These are phyloP conservation scores for Tylopilus sp. DNA, from an alignment of 1,284 basidiomycete genomes.

Conservation along the genomic window DNA sequence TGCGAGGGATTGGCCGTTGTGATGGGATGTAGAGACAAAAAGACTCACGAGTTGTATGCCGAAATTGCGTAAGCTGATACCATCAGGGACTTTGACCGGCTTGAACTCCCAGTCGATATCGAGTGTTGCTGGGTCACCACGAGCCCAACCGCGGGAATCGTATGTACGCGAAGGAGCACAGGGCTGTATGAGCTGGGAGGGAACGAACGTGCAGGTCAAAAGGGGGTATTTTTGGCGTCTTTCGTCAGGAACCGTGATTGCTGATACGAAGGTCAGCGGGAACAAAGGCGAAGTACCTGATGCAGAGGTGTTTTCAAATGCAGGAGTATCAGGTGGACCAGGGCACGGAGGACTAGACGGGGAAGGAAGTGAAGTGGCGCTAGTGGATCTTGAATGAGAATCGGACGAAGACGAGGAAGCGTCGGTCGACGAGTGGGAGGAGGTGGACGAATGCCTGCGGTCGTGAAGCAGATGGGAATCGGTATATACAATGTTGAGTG, in stretches of 20 bases:
- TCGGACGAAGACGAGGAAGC: slow-evolving; percentile 25
- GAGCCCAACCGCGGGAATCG: slow-evolving; percentile 24
- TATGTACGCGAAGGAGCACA: slow-evolving; percentile 18
- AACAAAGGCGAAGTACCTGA: slow-evolving; percentile 7
- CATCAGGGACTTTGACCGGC: slow-evolving; percentile 64
- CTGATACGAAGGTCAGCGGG: slow-evolving; percentile 10
- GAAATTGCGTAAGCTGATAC: slow-evolving; percentile 76
- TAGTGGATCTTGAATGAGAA: slow-evolving; percentile 29
- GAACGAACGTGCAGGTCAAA: slow-evolving; percentile 50
- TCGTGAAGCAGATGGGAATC: slow-evolving; percentile 10
- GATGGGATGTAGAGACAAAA: neutral
- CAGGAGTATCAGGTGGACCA: neutral
- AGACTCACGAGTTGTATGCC: slow-evolving; percentile 75
- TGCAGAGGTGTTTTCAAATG: slow-evolving; percentile 4
- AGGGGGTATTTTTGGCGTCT: slow-evolving; percentile 32
- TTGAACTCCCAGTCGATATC: slow-evolving; percentile 57
- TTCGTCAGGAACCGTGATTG: slow-evolving; percentile 6
- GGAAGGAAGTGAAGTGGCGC: slow-evolving; percentile 30
- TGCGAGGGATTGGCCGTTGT: slow-evolving; percentile 14
- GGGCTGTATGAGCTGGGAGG: slow-evolving; percentile 42
- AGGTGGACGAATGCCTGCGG: slow-evolving; percentile 19
- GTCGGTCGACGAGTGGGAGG: slow-evolving; percentile 24
- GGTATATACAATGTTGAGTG: slow-evolving; percentile 17
- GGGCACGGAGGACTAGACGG: slow-evolving; percentile 16
- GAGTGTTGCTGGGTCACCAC: slow-evolving; percentile 14